Evolutionary conservation across 192 early-diverging fungal genomes (phyloP).

Genomic region (Neocallimastix lanati): DNA sequence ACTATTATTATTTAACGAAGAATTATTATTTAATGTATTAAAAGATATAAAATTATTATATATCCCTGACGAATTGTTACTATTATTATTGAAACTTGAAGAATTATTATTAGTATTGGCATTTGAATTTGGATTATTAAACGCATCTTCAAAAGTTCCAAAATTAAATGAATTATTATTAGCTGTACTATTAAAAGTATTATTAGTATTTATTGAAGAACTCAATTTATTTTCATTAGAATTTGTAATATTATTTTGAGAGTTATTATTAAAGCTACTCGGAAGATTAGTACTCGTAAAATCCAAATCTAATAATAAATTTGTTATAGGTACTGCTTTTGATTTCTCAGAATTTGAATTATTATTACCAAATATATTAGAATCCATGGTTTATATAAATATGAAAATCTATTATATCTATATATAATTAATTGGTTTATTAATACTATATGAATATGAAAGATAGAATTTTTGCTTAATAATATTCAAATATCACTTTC

Average conservation of each 20-base stretch:
- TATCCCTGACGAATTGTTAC: no score
- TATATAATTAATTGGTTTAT: no score
- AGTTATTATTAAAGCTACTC: background rate
- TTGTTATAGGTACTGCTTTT: background rate
- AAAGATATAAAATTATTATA: no score
- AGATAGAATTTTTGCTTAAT: no score
- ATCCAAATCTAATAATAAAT: background rate
- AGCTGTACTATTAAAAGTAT: background rate
- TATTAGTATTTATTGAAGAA: background rate
- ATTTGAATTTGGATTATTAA: no score
- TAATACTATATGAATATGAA: no score
- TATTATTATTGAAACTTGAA: background rate
- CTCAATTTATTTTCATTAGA: background rate
- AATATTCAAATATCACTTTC: no score
- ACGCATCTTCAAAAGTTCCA: background rate
- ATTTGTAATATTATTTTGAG: background rate
- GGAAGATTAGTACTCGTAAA: background rate
- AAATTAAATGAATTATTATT: background rate
- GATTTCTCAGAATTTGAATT: background rate
- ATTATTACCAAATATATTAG: background rate
- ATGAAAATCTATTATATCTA: no score
- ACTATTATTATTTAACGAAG: background rate
- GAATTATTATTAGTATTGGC: background rate
- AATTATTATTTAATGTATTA: no score
- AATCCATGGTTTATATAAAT: no score